Percentiles rank a stretch among this genome's conserved stretches.
Conservation (phyloP, 108 stramenopile species). For the Fragilaria radians region DNA sequence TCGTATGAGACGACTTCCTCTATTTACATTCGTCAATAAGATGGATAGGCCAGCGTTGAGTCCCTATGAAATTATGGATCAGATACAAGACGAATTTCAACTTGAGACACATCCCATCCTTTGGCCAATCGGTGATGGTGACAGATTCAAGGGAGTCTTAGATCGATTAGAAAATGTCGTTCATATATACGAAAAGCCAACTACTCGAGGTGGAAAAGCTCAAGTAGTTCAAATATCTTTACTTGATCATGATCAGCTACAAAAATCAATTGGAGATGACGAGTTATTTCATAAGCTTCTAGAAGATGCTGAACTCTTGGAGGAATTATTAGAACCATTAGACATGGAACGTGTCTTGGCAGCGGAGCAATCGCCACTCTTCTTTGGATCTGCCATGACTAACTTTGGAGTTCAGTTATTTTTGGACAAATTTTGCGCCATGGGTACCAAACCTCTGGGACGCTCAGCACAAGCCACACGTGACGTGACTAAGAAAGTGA, state of each 20-base stretch:
- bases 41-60: slow-evolving; percentile 90
- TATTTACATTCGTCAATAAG: slow-evolving; percentile 94
- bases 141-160: slow-evolving; percentile 88
- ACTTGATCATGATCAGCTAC: slow-evolving; percentile 53
- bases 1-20: slow-evolving; percentile 52
- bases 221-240: slow-evolving; percentile 55
- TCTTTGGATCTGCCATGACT: slow-evolving; percentile 94
- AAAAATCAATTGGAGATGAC: slow-evolving; percentile 61
- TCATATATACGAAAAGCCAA: slow-evolving; percentile 76
- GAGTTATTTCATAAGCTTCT: slow-evolving; percentile 81
- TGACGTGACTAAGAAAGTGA: slow-evolving; percentile 26
- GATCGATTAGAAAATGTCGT: slow-evolving; percentile 77
- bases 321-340: slow-evolving; percentile 73
- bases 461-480: slow-evolving; percentile 29
- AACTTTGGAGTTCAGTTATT: slow-evolving; percentile 94
- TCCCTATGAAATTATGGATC: slow-evolving; percentile 94
- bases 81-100: slow-evolving; percentile 90
- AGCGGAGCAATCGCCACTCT: slow-evolving; percentile 87
- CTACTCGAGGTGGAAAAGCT: slow-evolving; percentile 55
- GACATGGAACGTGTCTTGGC: slow-evolving; percentile 84
- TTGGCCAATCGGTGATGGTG: slow-evolving; percentile 97
- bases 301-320: slow-evolving; percentile 88
- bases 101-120: slow-evolving; percentile 85
- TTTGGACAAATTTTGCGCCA: slow-evolving; percentile 75
- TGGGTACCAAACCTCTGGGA: slow-evolving; percentile 66